These are phyloP conservation scores for Alternaria sp. DNA, from an alignment of 2,329 filamentous ascomycete genomes.

Conservation along the genomic window DNA sequence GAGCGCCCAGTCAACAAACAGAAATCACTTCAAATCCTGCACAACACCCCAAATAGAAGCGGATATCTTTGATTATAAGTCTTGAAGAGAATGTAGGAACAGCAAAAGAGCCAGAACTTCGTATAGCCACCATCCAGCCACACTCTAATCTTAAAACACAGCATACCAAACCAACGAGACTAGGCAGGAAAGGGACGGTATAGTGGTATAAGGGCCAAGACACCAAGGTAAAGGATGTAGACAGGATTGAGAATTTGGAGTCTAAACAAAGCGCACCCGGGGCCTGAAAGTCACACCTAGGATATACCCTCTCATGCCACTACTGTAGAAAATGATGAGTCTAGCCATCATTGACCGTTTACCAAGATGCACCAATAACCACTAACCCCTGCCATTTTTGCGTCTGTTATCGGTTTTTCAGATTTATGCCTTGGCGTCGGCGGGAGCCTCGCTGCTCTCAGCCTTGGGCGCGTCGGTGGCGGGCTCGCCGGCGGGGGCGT, in stretches of 20 bases:
- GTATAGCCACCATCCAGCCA: background rate
- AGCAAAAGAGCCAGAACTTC: background rate
- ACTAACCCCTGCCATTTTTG: constrained; percentile 41
- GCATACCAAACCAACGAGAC: background rate
- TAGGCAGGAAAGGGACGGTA: background rate
- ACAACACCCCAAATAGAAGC: background rate
- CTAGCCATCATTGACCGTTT: constrained; percentile 36
- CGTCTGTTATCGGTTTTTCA: constrained; percentile 29
- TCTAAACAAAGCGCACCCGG: constrained; percentile 44
- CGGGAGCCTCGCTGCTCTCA: constrained; percentile 48
- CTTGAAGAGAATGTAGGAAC: background rate
- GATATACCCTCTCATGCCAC: constrained; percentile 37
- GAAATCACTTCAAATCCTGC: background rate
- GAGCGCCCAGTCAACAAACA: background rate
- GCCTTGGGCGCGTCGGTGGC: constrained; percentile 60
- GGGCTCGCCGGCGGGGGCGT: constrained; percentile 59
- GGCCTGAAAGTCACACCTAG: constrained; percentile 38
- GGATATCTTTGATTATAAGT: background rate
- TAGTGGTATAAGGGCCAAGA: background rate
- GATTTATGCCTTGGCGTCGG: constrained; percentile 68
- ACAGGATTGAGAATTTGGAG: constrained; percentile 47
- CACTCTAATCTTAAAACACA: background rate
- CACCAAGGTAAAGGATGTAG: constrained; percentile 24
- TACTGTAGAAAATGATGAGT: constrained; percentile 32
- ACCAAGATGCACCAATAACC: constrained; percentile 42